Evolutionary conservation across 164 flowering plant genomes (phyloP), one percentile per base, ranked within the genome.

Genomic region (Chloranthus sessilifolius): DNA sequence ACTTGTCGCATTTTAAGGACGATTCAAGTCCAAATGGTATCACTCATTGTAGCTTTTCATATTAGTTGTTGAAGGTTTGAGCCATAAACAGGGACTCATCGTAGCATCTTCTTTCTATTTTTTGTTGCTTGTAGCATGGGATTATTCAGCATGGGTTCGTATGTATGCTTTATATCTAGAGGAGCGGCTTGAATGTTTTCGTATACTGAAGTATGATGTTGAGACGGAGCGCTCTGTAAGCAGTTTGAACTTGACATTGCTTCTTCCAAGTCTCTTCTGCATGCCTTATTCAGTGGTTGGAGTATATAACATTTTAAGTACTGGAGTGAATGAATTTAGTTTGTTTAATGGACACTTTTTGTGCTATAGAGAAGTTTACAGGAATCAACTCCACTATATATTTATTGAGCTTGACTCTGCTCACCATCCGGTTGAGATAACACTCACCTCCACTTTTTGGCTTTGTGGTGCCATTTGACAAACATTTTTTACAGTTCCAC

Each of bases 91-190:
- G 58, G 38, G 46, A 40, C 36, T 60, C 43, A 60, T 21, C 36
- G 19, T 38, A 39, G 29, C 15, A 6, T 14, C 11, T 4, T n/a
- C n/a, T n/a, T n/a, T n/a, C n/a, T n/a, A n/a, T n/a, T 29, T 40
- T 53, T 36, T 25, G 28, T 42, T 42, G 33, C 17, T 33, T 63
- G 23, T 28, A 78, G 86, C 83, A 63, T 75, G 83, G 79, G 75
- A 75, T 39, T 75, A 64, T 59, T 80, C 83, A 56, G 59, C 74
- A 12, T 80, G 86, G 86, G 71, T 78, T 47, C 86, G 86, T 26
- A 24, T 50, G 5, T 80, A 77, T 60, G 77, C 86, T 26, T 48
- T 78, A 35, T 80, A 61, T 60, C 53, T 80, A 7, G 83, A 80
- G 60, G 86, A 80, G 66, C 51, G 70, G 10, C 49, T 80, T 48